Base-by-base conservation (phyloP, 768 basidiomycete species). In the Gautieria morchelliformis region DNA sequence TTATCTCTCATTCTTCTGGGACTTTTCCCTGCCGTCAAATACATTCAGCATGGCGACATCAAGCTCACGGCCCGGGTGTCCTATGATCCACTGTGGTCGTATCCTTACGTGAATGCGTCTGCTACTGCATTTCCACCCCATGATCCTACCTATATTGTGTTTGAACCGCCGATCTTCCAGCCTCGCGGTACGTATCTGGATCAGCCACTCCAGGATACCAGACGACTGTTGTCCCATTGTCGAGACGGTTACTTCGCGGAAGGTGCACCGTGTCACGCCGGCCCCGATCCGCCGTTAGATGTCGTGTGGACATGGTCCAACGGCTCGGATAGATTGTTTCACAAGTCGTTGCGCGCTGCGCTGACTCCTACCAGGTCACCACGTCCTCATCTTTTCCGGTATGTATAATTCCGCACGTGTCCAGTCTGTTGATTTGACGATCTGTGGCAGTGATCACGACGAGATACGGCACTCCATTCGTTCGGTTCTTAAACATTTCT, bases 401-500 rank as follows among this genome's bases (percentile, higher is more conserved):
- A 39, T 20, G 56, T 22, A 46, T 32, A 10, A 30, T 51, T 44
- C n/a, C 30, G 40, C 30, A 17, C 45, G 15, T 15, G 12, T 20
- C 42, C 30, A 45, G 20, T 55, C 53, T 45, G 15, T 35, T 30
- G 14, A n/a, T 24, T n/a, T 30, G 44, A 39, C n/a, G n/a, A 5
- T 53, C 20, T 37, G 30, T 19, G 9, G 8, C 35, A 62, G 72
- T 10, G 70, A 74, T 50, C 70, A 72, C 60, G 71, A 72, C 58
- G 72, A 74, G 58, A 64, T 74, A 33, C 66, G 68, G 14, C 69
- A 71, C 49, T 71, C 71, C 1, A 61, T 74, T 37, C 68, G 72
- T 32, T 65, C 71, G 5, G 71, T 68, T 1, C 63, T 69, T 5
- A 63, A 62, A 19, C 67, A 70, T 50, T 72, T 67, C 53, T 60